Conservation (phyloP, 345 rosid species). For the Trapa bicornis region DNA sequence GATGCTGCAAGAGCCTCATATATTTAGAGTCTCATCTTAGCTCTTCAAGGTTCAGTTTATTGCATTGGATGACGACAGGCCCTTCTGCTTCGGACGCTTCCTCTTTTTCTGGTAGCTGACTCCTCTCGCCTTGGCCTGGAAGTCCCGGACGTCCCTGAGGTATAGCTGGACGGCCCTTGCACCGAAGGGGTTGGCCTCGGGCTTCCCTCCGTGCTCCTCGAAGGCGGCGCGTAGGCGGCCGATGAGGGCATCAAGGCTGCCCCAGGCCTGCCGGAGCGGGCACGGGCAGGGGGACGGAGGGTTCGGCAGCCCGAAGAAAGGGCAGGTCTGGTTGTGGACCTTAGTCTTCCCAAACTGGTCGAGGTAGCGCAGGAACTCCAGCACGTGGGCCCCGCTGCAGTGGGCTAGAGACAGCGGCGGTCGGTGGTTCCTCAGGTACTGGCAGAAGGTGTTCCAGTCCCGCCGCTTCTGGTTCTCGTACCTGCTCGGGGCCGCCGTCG, state of each 20-base stretch:
- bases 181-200: conserved; percentile 83
- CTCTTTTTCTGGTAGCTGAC: conserved; percentile 86
- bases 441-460: conserved; percentile 92
- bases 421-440: conserved; percentile 66
- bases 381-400: conserved; percentile 81
- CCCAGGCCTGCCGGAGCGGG: conserved; percentile 94
- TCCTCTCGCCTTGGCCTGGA: conserved; percentile 88
- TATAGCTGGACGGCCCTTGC: conserved; percentile 75
- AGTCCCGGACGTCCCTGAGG: conserved; percentile 82
- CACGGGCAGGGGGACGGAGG: conserved; percentile 93
- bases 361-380: conserved; percentile 69
- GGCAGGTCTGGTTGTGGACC: conserved; percentile 70
- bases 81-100: conserved; percentile 43
- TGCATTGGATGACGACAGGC: not conserved
- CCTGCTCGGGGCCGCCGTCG: conserved; percentile 45
- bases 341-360: conserved; percentile 72
- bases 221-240: conserved; percentile 93
- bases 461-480: conserved; percentile 80
- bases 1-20: not conserved
- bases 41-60: not conserved
- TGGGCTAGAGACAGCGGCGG: conserved; percentile 61
- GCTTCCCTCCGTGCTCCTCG: conserved; percentile 79
- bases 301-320: conserved; percentile 74
- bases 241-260: conserved; percentile 93
- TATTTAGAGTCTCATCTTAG: not conserved